Evolutionary conservation across 805 yeast species (phyloP).

Genomic region (Alloascoidea hylecoeti): DNA sequence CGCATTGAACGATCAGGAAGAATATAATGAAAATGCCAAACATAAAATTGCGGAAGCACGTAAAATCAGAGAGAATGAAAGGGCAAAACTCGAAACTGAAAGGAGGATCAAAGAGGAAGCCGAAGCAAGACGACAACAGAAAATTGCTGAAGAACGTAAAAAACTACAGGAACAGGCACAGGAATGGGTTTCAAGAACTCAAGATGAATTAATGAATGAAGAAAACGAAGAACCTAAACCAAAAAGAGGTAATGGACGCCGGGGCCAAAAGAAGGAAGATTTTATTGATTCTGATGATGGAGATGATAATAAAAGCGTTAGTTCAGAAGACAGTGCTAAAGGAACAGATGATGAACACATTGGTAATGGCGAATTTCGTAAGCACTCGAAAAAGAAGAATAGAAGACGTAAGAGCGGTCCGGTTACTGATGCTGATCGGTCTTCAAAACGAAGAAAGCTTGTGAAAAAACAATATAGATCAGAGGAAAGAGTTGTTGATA

Average conservation of each 20-base stretch:
- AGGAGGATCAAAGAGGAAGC: constrained; percentile 29
- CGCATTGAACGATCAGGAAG: constrained; percentile 57
- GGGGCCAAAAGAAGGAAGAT: constrained; percentile 15
- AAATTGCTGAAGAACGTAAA: constrained; percentile 31
- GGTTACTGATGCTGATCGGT: constrained; percentile 8
- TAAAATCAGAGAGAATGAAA: constrained; percentile 46
- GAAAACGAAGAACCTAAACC: constrained; percentile 8
- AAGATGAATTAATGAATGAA: constrained; percentile 20
- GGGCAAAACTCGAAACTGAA: constrained; percentile 24
- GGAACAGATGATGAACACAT: constrained; percentile 8
- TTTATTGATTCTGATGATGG: constrained; percentile 24
- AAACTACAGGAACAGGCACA: constrained; percentile 41
- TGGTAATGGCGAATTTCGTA: constrained; percentile 5
- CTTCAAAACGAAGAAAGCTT: constrained; percentile 9
- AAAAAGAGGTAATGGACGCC: constrained; percentile 10
- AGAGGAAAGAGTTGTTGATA: constrained; percentile 25
- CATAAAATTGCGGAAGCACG: constrained; percentile 63
- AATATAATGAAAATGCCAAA: constrained; percentile 41
- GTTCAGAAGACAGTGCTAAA: constrained; percentile 18
- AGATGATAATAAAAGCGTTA: constrained; percentile 20
- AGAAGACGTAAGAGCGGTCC: constrained; percentile 7
- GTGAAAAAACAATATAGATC: constrained; percentile 17
- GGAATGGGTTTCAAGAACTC: constrained; percentile 28
- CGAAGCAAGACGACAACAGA: constrained; percentile 32
- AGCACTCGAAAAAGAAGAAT: constrained; percentile 10